Base-by-base conservation (phyloP, 2,329 filamentous ascomycete genomes). In the Didymella exigua region DNA sequence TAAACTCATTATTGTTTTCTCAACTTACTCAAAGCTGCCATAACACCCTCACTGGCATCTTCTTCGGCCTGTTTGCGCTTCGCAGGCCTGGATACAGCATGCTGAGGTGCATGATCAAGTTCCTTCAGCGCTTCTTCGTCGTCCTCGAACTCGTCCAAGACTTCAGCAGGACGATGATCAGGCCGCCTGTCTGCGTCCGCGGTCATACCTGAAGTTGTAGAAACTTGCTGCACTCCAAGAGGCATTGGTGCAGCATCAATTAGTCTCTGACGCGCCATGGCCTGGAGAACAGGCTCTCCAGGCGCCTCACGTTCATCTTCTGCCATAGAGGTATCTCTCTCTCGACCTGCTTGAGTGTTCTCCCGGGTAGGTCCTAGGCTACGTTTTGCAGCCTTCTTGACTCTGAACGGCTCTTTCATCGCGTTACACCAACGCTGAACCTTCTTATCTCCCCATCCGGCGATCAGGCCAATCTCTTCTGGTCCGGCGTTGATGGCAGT, bases 371-470 rank as follows among this genome's bases (percentile, higher is more conserved):
- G 60, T n/a, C 75, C 78, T 33, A 38, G 21, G 21, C 21, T 24
- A 24, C 80, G 73, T 61, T 78, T 90, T n/a, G 83, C 84, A 2
- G 89, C 84, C 67, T 88, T 89, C 65, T 87, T 86, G 5, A 89
- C 86, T 54, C 91, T 80, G 66, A 98, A 97, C 0, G 91, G 91
- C 75, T 96, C 92, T 56, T 91, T 85, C 1, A 97, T 89, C 9
- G 89, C 89, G 52, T 81, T 84, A 63, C 84, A 88, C 93, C 93
- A 98, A 54, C 86, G 85, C 75, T 89, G 89, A 19, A 97, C 91
- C 76, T 99, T 99, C 78, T 91, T 92, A 76, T 96, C 91, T 29
- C 95, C 95, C 93, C 93, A 99, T 1, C 95, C 95, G 26, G 88
- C 84, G n/a, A 99, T 86, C 59, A 90, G 79, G 13, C 87, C 86